phyloP scores from a whole-genome alignment of 208 protist species.

The Leishmania turanica region DNA sequence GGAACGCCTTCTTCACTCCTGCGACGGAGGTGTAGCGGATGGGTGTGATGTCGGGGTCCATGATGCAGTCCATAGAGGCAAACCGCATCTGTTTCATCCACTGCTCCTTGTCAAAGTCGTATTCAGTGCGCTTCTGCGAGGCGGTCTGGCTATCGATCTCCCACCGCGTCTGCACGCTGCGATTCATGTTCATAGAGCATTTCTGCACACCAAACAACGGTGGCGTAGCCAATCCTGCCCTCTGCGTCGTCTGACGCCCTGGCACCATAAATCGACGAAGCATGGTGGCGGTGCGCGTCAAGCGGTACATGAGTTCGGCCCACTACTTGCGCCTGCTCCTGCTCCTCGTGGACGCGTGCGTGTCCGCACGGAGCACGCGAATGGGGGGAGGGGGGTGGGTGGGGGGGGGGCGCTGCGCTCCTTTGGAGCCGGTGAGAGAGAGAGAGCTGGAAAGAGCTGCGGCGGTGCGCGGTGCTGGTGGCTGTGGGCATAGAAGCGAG shows the following conservation, averaged over 20 bases:
- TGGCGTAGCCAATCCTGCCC: neutral
- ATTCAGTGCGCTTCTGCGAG: constrained; percentile 85
- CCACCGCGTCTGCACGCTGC: constrained; percentile 85
- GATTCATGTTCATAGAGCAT: constrained; percentile 84
- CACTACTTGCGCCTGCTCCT: neutral
- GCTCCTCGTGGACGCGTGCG: neutral
- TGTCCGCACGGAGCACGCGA: neutral
- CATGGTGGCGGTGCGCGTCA: constrained; percentile 8
- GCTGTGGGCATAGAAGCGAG: neutral
- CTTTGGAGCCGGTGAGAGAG: neutral
- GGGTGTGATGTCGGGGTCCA: constrained; percentile 86
- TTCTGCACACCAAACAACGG: constrained; percentile 23
- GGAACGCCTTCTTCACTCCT: constrained; percentile 74
- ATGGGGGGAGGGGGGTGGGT: neutral
- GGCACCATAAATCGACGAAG: constrained; percentile 21
- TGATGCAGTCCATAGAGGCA: constrained; percentile 92
- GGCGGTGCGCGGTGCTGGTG: neutral
- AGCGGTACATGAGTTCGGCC: neutral
- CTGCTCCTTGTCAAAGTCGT: constrained; percentile 93
- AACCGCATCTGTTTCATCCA: constrained; percentile 94
- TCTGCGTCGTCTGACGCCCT: neutral
- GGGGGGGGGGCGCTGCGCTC: neutral
- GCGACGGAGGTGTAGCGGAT: constrained; percentile 82
- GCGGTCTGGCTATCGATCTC: constrained; percentile 71
- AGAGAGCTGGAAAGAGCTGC: neutral